Base-by-base conservation (phyloP, 1,139 yeast genomes). In the Candida labiduridarum region DNA sequence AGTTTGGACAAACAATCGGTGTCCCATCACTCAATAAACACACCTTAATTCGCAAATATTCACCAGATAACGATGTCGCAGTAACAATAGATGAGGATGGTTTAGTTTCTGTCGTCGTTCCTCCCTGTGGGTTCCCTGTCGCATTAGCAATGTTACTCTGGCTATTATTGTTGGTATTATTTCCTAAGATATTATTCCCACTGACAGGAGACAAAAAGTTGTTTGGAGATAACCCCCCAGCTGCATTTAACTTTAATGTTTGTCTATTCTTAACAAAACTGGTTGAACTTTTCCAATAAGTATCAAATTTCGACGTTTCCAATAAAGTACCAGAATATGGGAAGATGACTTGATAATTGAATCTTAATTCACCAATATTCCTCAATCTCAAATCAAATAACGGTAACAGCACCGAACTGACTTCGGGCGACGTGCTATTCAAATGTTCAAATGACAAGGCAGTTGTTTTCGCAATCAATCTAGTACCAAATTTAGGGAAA, bases 201-300 rank as follows among this genome's bases (percentile, higher is more conserved):
- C 59, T 60, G 0, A 69, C 55, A 0, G 75, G 75, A 0, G 75
- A 69, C 48, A 73, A 64, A 49, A 71, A 67, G 54, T 69, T 72
- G 53, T 71, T 74, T 2, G 80, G 80, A 1, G 80, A 74, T 52
- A 74, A 66, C 4, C 75, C 75, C 7, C 77, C 75, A 16, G 74
- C 76, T 4, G 73, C 72, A 54, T 70, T 72, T 49, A 65, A 59
- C 48, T 69, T 72, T 49, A 67, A 58, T 3, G 67, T 59, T 31
- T 64, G 64, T 41, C 61, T 66, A 48, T 65, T 67, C 49, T 72
- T 74, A 19, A 72, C 70, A 49, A 72, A 70, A 44, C 71, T 71
- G 4, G 80, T 81, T 0, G 96, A 88, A 0, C 96, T 85, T 68
- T 92, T 94, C 99, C 99, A 94, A 68, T 94, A 94, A 0, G 98